Evolutionary conservation across 2,329 filamentous ascomycete genomes (phyloP).

Genomic region (Penicillium vulpinum): DNA sequence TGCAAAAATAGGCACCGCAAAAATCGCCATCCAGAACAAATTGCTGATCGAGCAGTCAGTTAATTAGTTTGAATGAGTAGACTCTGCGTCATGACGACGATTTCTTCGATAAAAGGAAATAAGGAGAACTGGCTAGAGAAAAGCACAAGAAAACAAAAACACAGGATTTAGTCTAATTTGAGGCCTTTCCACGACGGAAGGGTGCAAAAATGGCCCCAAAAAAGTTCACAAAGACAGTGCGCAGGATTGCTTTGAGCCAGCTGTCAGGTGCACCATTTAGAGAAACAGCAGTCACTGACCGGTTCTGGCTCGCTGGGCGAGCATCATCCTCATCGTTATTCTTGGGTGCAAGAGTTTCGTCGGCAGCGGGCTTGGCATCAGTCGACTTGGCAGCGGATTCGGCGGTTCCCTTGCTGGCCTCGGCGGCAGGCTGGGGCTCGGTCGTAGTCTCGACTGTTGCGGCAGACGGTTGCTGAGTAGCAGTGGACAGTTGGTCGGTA

Average conservation of each 20-base stretch:
- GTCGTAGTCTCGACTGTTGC: constrained; percentile 9
- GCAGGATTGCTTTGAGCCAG: constrained; percentile 44
- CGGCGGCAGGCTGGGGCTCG: constrained; percentile 16
- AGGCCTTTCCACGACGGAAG: constrained; percentile 37
- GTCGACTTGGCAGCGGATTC: constrained; percentile 4
- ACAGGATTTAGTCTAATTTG: constrained; percentile 15
- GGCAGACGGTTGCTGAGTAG: constrained; percentile 91
- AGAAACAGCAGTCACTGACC: constrained; percentile 43
- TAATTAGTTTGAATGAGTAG: background rate
- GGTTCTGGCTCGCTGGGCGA: constrained; percentile 38
- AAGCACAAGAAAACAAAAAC: background rate
- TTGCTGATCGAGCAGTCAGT: constrained; percentile 26
- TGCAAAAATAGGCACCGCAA: constrained; percentile 27
- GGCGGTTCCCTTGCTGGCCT: constrained; percentile 14
- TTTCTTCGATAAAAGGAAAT: constrained; percentile 8
- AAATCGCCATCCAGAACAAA: constrained; percentile 33
- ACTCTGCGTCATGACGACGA: background rate
- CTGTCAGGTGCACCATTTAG: constrained; percentile 40
- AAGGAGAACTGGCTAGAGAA: constrained; percentile 2
- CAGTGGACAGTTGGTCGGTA: constrained; percentile 46
- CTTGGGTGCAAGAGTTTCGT: constrained; percentile 12
- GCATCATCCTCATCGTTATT: constrained; percentile 30
- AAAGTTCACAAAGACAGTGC: constrained; percentile 43
- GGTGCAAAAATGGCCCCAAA: constrained; percentile 42
- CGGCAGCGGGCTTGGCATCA: constrained; percentile 8